Evolutionary conservation across 2,329 filamentous ascomycete genomes (phyloP).

Genomic region (Colletotrichum godetiae): DNA sequence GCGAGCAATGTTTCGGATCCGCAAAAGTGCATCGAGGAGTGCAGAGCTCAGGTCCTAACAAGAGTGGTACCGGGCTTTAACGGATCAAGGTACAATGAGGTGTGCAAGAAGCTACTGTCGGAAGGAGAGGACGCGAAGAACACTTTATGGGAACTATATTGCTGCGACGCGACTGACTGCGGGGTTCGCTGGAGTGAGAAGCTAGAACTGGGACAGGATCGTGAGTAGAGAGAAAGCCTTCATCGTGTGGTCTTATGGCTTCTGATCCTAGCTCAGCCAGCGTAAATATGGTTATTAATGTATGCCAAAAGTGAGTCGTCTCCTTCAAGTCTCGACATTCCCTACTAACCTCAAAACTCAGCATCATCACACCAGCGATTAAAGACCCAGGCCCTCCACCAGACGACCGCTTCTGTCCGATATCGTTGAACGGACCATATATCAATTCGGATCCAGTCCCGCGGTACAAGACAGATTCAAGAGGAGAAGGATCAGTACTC

Average conservation of each 20-base stretch:
- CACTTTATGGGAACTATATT: constrained; percentile 60
- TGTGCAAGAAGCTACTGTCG: constrained; percentile 47
- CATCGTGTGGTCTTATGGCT: constrained; percentile 20
- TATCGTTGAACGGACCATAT: neutral
- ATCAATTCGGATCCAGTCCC: constrained; percentile 5
- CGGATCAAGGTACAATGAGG: constrained; percentile 43
- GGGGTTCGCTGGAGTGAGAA: constrained; percentile 53
- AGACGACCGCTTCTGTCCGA: constrained; percentile 42
- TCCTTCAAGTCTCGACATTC: neutral
- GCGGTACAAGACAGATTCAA: constrained; percentile 14
- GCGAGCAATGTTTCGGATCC: constrained; percentile 44
- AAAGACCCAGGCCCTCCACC: constrained; percentile 51
- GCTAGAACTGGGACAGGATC: constrained; percentile 51
- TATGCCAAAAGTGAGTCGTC: constrained; percentile 59
- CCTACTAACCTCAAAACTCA: constrained; percentile 32
- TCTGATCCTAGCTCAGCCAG: constrained; percentile 53
- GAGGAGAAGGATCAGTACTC: neutral
- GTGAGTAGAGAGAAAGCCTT: constrained; percentile 47
- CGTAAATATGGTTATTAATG: constrained; percentile 62
- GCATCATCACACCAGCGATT: constrained; percentile 44
- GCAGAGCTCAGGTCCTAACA: constrained; percentile 46
- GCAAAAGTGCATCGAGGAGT: constrained; percentile 48
- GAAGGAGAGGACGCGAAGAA: constrained; percentile 40
- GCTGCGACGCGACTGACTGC: constrained; percentile 62
- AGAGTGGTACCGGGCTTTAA: constrained; percentile 41